phyloP scores from a whole-genome alignment of 768 basidiomycete species.

The Mycena rosella region DNA sequence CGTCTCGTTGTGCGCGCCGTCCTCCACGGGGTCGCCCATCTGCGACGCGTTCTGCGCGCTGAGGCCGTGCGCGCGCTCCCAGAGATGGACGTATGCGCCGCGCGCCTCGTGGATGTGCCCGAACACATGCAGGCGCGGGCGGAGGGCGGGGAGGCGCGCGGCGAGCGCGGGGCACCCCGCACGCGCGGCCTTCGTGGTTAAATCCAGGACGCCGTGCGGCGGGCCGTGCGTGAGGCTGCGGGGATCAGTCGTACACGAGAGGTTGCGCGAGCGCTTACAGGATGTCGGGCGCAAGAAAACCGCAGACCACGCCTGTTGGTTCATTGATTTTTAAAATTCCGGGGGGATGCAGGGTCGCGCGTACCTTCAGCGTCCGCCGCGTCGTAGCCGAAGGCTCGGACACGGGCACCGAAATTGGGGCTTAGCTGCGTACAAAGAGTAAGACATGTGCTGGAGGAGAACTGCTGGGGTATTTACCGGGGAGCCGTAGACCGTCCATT shows the following conservation, averaged over 20 bases:
- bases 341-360: not conserved
- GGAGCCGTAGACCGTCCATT: constrained; percentile 54
- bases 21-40: constrained; percentile 10
- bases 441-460: not conserved
- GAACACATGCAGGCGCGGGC: constrained; percentile 63
- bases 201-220: constrained; percentile 64
- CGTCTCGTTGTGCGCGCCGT: not conserved
- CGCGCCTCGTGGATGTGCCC: constrained; percentile 80
- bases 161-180: constrained; percentile 68
- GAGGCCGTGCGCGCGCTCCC: constrained; percentile 40
- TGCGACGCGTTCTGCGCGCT: constrained; percentile 8
- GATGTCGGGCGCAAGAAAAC: constrained; percentile 56
- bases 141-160: constrained; percentile 53
- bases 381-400: constrained; percentile 68
- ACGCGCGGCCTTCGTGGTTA: constrained; percentile 47
- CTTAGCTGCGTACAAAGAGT: not conserved
- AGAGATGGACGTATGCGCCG: constrained; percentile 59
- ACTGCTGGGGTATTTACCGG: constrained; percentile 58
- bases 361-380: constrained; percentile 52
- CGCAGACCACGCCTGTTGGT: constrained; percentile 43
- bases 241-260: not conserved
- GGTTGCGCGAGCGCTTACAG: constrained; percentile 47
- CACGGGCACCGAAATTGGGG: constrained; percentile 48
- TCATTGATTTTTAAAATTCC: not conserved
- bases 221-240: constrained; percentile 72